These are phyloP conservation scores for Phaeosphaeria sp. DNA, from an alignment of 2,329 filamentous ascomycete species.

Conservation along the genomic window DNA sequence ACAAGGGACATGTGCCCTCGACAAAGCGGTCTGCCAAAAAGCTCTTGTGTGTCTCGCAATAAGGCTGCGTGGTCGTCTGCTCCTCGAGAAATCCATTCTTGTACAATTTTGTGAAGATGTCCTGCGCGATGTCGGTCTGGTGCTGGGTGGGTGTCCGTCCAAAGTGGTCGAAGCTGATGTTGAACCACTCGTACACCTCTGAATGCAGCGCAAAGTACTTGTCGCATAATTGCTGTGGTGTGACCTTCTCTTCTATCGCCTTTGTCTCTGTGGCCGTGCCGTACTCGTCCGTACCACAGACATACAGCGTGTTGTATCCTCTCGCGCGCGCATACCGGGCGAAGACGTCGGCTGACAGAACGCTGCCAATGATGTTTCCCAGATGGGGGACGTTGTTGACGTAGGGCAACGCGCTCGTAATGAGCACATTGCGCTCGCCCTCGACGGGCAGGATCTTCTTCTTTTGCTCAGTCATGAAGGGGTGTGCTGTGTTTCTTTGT, in stretches of 20 bases:
- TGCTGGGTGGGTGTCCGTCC: constrained; percentile 87
- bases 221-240: constrained; percentile 83
- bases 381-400: constrained; percentile 79
- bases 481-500: constrained; percentile 5
- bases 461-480: constrained; percentile 40
- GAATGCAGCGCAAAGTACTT: constrained; percentile 93
- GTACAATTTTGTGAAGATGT: constrained; percentile 86
- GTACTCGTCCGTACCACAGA: constrained; percentile 93
- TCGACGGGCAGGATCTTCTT: constrained; percentile 57
- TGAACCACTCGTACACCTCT: constrained; percentile 95
- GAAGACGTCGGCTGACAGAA: constrained; percentile 87
- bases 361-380: constrained; percentile 58
- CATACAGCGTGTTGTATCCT: constrained; percentile 79
- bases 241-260: constrained; percentile 85
- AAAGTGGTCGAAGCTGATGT: constrained; percentile 93
- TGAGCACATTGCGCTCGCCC: constrained; percentile 81
- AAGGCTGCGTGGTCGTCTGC: constrained; percentile 85
- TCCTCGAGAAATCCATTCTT: constrained; percentile 89
- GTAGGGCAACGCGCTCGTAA: constrained; percentile 92
- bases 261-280: constrained; percentile 96
- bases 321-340: constrained; percentile 77
- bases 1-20: constrained; percentile 79
- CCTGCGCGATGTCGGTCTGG: constrained; percentile 92
- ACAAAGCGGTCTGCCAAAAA: constrained; percentile 68
- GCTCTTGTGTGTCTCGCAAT: constrained; percentile 73